Evolutionary conservation across 768 basidiomycete species (phyloP).

Genomic region (Austroboletus eburneus): DNA sequence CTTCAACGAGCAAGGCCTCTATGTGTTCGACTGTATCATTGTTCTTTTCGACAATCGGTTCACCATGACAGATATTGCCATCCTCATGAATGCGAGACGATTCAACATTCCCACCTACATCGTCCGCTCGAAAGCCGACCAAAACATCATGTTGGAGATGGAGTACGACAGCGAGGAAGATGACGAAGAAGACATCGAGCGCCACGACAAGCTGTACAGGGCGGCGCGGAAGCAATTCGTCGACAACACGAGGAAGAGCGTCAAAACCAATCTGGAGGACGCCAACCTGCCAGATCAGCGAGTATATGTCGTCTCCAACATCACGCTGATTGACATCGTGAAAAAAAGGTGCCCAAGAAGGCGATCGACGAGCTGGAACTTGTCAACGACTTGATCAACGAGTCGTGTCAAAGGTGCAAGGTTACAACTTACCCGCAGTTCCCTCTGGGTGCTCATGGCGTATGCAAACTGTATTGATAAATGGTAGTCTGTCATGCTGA

Average conservation of each 20-base stretch:
- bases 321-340: conserved; percentile 11
- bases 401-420: conserved; percentile 4
- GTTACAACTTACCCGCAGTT: too few relatives aligned
- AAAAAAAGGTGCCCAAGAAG: conserved; percentile 9
- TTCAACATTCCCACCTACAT: conserved; percentile 33
- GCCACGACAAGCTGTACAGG: conserved; percentile 5
- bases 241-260: conserved; percentile 17
- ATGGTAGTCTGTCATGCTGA: too few relatives aligned
- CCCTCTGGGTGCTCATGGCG: too few relatives aligned
- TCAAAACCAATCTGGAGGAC: conserved; percentile 14
- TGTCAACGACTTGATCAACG: conserved; percentile 7
- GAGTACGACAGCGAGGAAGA: conserved; percentile 19
- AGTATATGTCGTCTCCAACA: conserved; percentile 26
- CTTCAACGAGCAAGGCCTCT: conserved; percentile 35
- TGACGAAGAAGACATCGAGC: conserved; percentile 9
- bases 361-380: conserved; percentile 14
- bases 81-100: conserved; percentile 28
- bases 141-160: conserved; percentile 24
- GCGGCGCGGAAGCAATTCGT: conserved; percentile 21
- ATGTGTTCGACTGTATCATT: conserved; percentile 33
- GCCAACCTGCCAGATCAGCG: conserved; percentile 20
- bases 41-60: conserved; percentile 33
- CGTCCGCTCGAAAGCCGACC: conserved; percentile 36
- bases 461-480: too few relatives aligned
- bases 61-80: conserved; percentile 31